Evolutionary conservation across 2,329 filamentous ascomycete species (phyloP).

Genomic region (Aspergillus ustus): DNA sequence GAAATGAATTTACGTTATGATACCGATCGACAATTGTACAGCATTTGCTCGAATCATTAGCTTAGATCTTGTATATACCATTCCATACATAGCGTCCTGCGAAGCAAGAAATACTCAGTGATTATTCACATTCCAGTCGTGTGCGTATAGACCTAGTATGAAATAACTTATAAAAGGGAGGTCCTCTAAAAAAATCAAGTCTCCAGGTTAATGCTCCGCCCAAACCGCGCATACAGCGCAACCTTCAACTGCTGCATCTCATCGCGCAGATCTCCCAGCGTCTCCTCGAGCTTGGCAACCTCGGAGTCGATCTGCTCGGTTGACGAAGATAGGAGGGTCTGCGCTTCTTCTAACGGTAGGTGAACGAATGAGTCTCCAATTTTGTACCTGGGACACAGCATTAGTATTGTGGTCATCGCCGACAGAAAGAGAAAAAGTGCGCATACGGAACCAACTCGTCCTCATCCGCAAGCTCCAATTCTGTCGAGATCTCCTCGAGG

Average conservation of each 20-base stretch:
- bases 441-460: slow-evolving; percentile 88
- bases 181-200: slow-evolving; percentile 58
- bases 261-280: slow-evolving; percentile 73
- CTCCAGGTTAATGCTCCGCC: slow-evolving; percentile 95
- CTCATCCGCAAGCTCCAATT: slow-evolving; percentile 93
- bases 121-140: slow-evolving; percentile 1
- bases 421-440: slow-evolving; percentile 4
- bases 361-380: slow-evolving; percentile 96
- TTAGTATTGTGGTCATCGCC: slow-evolving; percentile 13
- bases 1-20: slow-evolving; percentile 11
- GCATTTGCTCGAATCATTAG: background rate
- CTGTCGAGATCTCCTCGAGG: slow-evolving; percentile 86
- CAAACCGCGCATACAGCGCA: slow-evolving; percentile 90
- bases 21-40: slow-evolving; percentile 2
- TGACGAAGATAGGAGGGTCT: slow-evolving; percentile 77
- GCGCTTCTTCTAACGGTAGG: slow-evolving; percentile 79
- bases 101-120: background rate
- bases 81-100: background rate
- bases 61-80: slow-evolving; percentile 11
- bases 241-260: slow-evolving; percentile 92
- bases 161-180: background rate
- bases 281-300: slow-evolving; percentile 75
- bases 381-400: slow-evolving; percentile 72
- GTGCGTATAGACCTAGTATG: background rate
- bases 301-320: slow-evolving; percentile 77